Evolutionary conservation across 345 rosid genomes (phyloP).

Genomic region (Gossypium longicalyx): DNA sequence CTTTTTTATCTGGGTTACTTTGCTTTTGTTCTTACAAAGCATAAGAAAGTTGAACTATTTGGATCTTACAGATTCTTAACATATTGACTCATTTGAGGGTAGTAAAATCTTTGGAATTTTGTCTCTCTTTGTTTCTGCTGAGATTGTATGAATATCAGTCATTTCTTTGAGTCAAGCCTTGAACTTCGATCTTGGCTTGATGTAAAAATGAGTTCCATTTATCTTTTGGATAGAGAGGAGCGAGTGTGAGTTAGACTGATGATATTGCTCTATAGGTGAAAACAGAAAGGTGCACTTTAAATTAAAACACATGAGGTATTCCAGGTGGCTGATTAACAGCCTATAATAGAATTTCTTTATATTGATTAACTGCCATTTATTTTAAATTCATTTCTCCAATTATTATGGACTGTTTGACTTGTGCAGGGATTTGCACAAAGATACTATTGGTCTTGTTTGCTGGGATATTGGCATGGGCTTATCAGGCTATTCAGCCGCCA

Average conservation of each 20-base stretch:
- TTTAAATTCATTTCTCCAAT: background rate
- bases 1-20: background rate
- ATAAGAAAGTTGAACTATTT: background rate
- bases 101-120: background rate
- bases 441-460: constrained; percentile 30
- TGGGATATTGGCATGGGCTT: constrained; percentile 42
- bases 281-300: background rate
- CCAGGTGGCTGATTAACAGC: background rate
- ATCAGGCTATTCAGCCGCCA: constrained; percentile 50
- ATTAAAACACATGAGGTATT: background rate
- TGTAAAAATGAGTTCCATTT: background rate
- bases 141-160: background rate
- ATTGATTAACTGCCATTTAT: background rate
- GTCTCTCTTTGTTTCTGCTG: background rate
- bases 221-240: background rate
- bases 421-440: constrained; percentile 42
- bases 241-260: background rate
- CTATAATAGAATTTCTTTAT: background rate
- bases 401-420: background rate
- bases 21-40: background rate
- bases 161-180: background rate
- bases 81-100: background rate
- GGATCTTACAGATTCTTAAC: background rate
- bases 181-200: background rate
- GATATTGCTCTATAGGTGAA: background rate